Evolutionary conservation across 1,284 basidiomycete genomes (phyloP).

Genomic region (Cryptococcus neoformans): DNA sequence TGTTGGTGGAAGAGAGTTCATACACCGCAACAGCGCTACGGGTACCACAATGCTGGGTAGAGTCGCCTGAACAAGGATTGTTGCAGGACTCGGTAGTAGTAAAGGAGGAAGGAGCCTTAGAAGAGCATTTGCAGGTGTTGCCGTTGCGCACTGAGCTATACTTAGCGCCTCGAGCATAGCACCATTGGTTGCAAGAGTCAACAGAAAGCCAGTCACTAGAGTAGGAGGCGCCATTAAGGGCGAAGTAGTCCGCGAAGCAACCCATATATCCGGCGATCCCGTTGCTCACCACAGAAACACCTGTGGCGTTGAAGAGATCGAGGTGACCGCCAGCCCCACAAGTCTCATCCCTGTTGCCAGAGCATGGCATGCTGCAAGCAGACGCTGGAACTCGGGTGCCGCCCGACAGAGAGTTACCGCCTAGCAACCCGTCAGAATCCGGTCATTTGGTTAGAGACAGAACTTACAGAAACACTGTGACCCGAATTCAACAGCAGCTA

Average conservation of each 20-base stretch:
- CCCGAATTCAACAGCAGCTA: constrained; percentile 17
- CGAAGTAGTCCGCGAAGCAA: constrained; percentile 21
- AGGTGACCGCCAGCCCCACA: constrained; percentile 13
- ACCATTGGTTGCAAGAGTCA: constrained; percentile 17
- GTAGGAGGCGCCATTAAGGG: constrained; percentile 17
- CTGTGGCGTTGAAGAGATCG: constrained; percentile 18
- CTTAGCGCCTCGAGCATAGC: constrained; percentile 16
- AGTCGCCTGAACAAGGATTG: constrained; percentile 9
- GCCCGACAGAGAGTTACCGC: constrained; percentile 18
- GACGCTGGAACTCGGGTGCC: constrained; percentile 14
- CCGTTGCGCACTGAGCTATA: constrained; percentile 13
- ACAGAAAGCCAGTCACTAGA: constrained; percentile 17
- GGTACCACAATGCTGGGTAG: constrained; percentile 13
- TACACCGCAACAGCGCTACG: constrained; percentile 13
- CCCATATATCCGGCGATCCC: constrained; percentile 22
- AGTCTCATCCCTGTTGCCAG: constrained; percentile 12
- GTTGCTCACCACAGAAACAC: too few relatives aligned
- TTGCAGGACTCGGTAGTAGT: constrained; percentile 6
- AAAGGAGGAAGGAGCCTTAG: neutral
- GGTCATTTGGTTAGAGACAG: neutral
- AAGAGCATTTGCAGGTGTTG: too few relatives aligned
- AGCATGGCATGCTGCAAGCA: constrained; percentile 16
- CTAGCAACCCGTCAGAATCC: constrained; percentile 22
- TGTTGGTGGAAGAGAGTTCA: constrained; percentile 2
- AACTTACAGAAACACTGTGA: neutral